Base-by-base conservation (phyloP, 345 rosid genomes). In the Microthlaspi erraticum region DNA sequence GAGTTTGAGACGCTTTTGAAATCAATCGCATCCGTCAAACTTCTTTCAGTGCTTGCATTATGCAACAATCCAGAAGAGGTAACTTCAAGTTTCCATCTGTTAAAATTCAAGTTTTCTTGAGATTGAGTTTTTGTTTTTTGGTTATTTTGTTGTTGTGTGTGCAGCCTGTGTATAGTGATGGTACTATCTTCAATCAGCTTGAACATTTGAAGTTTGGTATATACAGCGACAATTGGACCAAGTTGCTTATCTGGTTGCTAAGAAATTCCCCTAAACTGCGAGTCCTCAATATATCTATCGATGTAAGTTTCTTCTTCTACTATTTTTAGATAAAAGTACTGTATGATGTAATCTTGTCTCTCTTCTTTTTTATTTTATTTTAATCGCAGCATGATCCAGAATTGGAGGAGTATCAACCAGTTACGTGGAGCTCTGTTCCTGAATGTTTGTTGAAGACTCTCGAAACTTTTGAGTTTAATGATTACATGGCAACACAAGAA, bases 261-360 rank as follows among this genome's bases (percentile, higher is more conserved):
- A 39, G 31, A 66, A 46, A 29, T 17, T 31, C 62, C 17, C 53
- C 62, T 41, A 29, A 29, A 17, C 42, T 67, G 52, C 33, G 29
- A 67, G 12, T 5, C 13, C 42, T 54, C 33, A 42, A 17, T 7
- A 9, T 67, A 12, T 0, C 4, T 6, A 4, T 10, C 4, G 0
- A 11, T 16, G 62, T 67, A 54, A 46, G 68, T 43, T 54, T 38
- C 2, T 66, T 16, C 2, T 4, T 10, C 5, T 7, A 26, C 10
- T 20, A 6, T 5, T 17, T 34, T 20, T 12, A 5, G 33, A 20
- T 32, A 44, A 37, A 8, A 18, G 19, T 37, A 3, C 10, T 2
- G 0, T 23, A 36, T 12, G 8, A 14, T 51, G n/a, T n/a, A 1
- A 1, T 50, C 17, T 37, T 29, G 33, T 29, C 3, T 12, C 18